phyloP scores from a whole-genome alignment of 2,329 filamentous ascomycete species.

The Ophiobolus disseminans region DNA sequence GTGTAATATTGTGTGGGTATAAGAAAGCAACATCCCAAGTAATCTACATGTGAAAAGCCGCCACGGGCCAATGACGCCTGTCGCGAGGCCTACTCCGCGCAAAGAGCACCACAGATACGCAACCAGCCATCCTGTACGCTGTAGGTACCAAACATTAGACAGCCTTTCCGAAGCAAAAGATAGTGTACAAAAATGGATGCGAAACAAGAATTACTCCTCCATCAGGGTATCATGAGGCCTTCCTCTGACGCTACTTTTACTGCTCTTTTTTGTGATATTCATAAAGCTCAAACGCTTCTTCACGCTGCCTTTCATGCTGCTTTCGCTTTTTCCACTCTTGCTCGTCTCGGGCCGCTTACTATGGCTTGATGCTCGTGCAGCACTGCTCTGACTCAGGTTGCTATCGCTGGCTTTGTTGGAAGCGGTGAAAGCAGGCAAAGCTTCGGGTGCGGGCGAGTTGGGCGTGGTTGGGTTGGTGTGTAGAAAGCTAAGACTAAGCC shows the following conservation, averaged over 20 bases:
- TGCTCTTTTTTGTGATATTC: conserved; percentile 74
- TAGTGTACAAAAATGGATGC: not conserved
- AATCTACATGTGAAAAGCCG: conserved; percentile 4
- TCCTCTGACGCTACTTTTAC: conserved; percentile 58
- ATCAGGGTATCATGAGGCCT: conserved; percentile 35
- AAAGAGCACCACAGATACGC: too few relatives aligned
- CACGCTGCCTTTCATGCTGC: conserved; percentile 62
- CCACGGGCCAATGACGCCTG: not conserved
- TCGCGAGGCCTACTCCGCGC: not conserved
- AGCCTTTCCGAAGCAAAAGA: not conserved
- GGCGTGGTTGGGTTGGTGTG: conserved; percentile 26
- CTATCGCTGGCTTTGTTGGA: conserved; percentile 2
- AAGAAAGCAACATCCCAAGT: conserved; percentile 1
- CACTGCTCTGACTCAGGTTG: conserved; percentile 13
- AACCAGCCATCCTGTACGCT: not conserved
- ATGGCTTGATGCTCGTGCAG: conserved; percentile 23
- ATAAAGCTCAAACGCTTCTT: conserved; percentile 81
- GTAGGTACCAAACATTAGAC: too few relatives aligned
- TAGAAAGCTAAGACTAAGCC: conserved; percentile 40
- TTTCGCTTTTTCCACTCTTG: conserved; percentile 52
- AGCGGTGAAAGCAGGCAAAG: conserved; percentile 32
- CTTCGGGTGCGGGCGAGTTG: conserved; percentile 38
- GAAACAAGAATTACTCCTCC: conserved; percentile 38
- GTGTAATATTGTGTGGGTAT: conserved; percentile 11
- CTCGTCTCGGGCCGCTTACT: conserved; percentile 36